phyloP scores from a whole-genome alignment of 2,329 filamentous ascomycete species.

The Ophiostoma ulmi region DNA sequence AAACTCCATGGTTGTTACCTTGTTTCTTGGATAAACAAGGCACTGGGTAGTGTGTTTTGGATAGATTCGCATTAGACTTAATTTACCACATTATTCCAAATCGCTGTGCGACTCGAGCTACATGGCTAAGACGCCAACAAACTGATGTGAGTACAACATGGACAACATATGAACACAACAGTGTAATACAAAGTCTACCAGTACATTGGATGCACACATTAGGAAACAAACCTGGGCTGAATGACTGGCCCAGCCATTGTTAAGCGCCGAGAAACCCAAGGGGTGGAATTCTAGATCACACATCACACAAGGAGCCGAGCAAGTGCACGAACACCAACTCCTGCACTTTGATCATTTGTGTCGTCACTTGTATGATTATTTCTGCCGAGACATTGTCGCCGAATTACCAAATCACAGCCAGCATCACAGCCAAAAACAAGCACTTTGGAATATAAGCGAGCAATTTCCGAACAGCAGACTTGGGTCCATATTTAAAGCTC shows the following conservation, averaged over 20 bases:
- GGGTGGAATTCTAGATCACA: not conserved
- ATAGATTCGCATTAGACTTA: not conserved
- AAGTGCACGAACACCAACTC: too few relatives aligned
- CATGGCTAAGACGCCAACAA: not conserved
- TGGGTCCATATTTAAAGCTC: not conserved
- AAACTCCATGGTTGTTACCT: slow-evolving; percentile 10
- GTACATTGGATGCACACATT: not conserved
- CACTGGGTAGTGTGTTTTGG: not conserved
- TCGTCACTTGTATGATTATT: not conserved
- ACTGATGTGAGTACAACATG: not conserved
- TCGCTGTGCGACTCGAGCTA: not conserved
- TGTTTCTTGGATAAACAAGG: not conserved
- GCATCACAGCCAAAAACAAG: not conserved
- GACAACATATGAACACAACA: not conserved
- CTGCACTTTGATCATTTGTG: not conserved
- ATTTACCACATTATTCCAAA: not conserved
- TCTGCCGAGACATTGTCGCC: not conserved
- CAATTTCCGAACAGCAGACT: not conserved
- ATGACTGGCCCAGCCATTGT: not conserved
- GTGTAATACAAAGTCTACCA: not conserved
- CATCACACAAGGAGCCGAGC: not conserved
- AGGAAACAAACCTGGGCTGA: not conserved
- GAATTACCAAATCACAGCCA: not conserved
- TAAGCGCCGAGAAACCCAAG: not conserved
- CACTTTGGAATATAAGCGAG: not conserved